A percentile compares a stretch with the other conserved stretches of the same genome.
Conservation (phyloP, 192 early-diverging fungal species). For the Backusella psychrophila region DNA sequence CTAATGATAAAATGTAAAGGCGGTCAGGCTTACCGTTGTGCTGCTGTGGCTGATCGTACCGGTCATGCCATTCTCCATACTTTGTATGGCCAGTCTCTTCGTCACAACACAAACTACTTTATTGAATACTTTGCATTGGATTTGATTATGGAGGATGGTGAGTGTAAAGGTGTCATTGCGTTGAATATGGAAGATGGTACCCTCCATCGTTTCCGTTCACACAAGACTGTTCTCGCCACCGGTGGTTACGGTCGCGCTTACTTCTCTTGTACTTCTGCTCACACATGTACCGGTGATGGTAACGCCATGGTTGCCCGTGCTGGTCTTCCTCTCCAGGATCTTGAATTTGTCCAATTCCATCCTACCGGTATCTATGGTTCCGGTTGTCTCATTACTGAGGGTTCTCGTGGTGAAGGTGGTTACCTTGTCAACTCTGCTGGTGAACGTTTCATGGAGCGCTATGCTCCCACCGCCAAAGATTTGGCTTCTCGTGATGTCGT, state of each 20-base stretch:
- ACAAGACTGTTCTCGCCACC: slow-evolving; percentile 97
- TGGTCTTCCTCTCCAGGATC: slow-evolving; percentile 94
- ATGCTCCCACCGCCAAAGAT: slow-evolving; percentile 98
- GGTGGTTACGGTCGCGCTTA: slow-evolving; percentile 99
- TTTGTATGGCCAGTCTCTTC: slow-evolving; percentile 95
- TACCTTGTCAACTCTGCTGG: slow-evolving; percentile 94
- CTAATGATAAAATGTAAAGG: slow-evolving; percentile 22
- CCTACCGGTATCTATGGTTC: slow-evolving; percentile 99
- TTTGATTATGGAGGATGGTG: slow-evolving; percentile 98
- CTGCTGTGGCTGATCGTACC: slow-evolving; percentile 97
- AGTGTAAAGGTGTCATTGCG: slow-evolving; percentile 95
- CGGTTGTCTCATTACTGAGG: slow-evolving; percentile 96
- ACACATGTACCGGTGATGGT: slow-evolving; percentile 99
- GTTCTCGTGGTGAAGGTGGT: slow-evolving; percentile 94
- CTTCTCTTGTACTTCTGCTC: slow-evolving; percentile 97
- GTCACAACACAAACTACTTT: slow-evolving; percentile 95
- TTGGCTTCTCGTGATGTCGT: slow-evolving; percentile 97
- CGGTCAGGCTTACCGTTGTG: slow-evolving; percentile 97
- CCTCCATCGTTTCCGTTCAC: slow-evolving; percentile 95
- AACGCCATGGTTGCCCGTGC: slow-evolving; percentile 99
- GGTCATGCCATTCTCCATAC: slow-evolving; percentile 98
- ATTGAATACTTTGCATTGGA: slow-evolving; percentile 99
- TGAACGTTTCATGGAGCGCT: slow-evolving; percentile 99
- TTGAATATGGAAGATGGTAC: slow-evolving; percentile 98
- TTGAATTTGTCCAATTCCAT: slow-evolving; percentile 99